A percentile compares a stretch with the other conserved stretches of the same genome.
phyloP scores from a whole-genome alignment of 805 yeast species.

The Metschnikowia kunwiensis region DNA sequence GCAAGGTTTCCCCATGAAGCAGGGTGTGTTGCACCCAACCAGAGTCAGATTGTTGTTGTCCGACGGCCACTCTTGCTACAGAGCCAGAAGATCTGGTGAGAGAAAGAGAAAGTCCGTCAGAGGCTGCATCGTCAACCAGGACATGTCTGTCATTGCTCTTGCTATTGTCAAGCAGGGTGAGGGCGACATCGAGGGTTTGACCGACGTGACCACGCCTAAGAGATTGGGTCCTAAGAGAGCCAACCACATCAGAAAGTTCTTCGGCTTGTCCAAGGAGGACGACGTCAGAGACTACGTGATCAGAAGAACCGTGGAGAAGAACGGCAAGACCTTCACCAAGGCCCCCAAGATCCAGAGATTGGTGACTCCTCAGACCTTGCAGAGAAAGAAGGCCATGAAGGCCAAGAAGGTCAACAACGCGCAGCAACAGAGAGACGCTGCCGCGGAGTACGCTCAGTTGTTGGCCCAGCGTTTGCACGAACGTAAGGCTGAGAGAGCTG shows the following conservation, averaged over 20 bases:
- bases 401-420: slow-evolving; percentile 94
- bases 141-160: slow-evolving; percentile 92
- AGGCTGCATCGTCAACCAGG: slow-evolving; percentile 98
- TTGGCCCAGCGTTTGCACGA: slow-evolving; percentile 97
- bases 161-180: slow-evolving; percentile 98
- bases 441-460: slow-evolving; percentile 99
- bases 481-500: slow-evolving; percentile 98
- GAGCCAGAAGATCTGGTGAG: slow-evolving; percentile 99
- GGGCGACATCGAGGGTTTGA: slow-evolving; percentile 89
- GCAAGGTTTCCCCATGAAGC: slow-evolving; percentile 99
- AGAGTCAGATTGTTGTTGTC: slow-evolving; percentile 95
- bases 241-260: slow-evolving; percentile 99
- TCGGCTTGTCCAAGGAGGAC: slow-evolving; percentile 93
- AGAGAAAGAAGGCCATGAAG: slow-evolving; percentile 97
- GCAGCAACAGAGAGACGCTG: slow-evolving; percentile 99
- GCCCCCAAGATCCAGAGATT: slow-evolving; percentile 99
- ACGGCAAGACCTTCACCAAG: slow-evolving; percentile 98
- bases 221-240: slow-evolving; percentile 99
- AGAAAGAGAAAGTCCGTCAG: slow-evolving; percentile 99
- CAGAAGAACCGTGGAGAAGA: slow-evolving; percentile 98
- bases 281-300: slow-evolving; percentile 82
- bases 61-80: slow-evolving; percentile 97
- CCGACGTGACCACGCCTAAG: slow-evolving; percentile 93
- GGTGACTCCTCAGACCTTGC: slow-evolving; percentile 98
- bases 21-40: slow-evolving; percentile 99